These are phyloP conservation scores for Amoeboaphelidium protococcarum DNA, from an alignment of 371 early-diverging fungal species.

Conservation along the genomic window DNA sequence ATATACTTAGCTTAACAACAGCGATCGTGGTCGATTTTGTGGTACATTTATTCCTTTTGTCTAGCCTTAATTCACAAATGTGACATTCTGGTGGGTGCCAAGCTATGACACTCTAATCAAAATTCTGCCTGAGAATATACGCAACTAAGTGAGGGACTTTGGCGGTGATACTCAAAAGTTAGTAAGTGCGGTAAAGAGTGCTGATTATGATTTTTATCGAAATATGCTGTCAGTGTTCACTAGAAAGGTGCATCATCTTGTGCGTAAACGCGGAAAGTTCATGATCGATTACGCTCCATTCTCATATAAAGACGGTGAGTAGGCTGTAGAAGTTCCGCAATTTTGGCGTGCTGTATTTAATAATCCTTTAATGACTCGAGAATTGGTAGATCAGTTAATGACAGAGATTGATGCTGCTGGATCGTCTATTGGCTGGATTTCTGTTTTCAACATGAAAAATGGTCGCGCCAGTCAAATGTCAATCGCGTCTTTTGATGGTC, in stretches of 20 bases:
- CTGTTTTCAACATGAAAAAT: too few species aligned
- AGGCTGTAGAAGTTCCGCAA: neutral
- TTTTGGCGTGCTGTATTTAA: neutral
- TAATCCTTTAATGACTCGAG: too few species aligned
- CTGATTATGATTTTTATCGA: neutral
- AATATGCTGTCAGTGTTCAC: slow-evolving; percentile 15
- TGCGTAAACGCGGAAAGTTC: slow-evolving; percentile 24
- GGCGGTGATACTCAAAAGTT: slow-evolving; percentile 2
- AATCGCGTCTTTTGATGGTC: too few species aligned
- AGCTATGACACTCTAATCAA: neutral
- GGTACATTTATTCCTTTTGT: slow-evolving; percentile 8
- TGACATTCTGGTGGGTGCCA: slow-evolving; percentile 42
- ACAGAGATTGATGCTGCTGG: too few species aligned
- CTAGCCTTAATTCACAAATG: slow-evolving; percentile 18
- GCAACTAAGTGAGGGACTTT: neutral
- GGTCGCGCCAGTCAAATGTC: too few species aligned
- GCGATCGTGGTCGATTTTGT: neutral
- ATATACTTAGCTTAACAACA: slow-evolving; percentile 9
- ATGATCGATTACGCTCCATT: slow-evolving; percentile 36
- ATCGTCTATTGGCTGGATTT: too few species aligned
- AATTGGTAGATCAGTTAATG: too few species aligned
- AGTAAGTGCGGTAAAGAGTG: neutral
- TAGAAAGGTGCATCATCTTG: slow-evolving; percentile 16
- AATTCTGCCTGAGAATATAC: neutral
- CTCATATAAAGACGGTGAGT: slow-evolving; percentile 2